A percentile compares a stretch with the other conserved stretches of the same genome.
phyloP scores from a whole-genome alignment of 192 early-diverging fungal species.

The Spizellomyces punctatus region DNA sequence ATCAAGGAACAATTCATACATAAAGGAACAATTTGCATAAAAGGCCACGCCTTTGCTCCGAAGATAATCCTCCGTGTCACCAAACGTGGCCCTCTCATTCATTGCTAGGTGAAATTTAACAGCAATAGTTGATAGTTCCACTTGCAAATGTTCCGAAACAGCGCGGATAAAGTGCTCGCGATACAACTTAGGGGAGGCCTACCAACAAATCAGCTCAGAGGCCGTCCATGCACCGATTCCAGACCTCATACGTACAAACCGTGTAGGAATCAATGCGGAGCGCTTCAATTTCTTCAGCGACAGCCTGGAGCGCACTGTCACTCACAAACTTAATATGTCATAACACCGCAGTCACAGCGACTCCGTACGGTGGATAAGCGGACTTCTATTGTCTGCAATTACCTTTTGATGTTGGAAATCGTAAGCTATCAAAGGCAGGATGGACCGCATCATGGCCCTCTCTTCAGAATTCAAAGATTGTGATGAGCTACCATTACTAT shows the following conservation, averaged over 20 bases:
- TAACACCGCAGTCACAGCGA: background rate
- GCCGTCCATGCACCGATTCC: background rate
- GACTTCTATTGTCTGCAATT: background rate
- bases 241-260: constrained; percentile 7
- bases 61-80: background rate
- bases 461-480: background rate
- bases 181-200: background rate
- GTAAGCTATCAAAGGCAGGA: background rate
- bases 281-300: background rate
- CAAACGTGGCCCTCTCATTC: background rate
- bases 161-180: constrained; percentile 17
- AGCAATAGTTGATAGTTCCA: constrained; percentile 17
- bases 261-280: background rate
- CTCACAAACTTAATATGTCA: background rate
- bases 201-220: background rate
- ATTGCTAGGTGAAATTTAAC: constrained; percentile 8
- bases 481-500: too few species aligned
- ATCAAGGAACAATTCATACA: constrained; percentile 1
- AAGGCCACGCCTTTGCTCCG: constrained; percentile 12
- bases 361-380: background rate
- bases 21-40: constrained; percentile 4
- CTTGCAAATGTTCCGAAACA: constrained; percentile 20
- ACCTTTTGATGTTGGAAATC: constrained; percentile 10
- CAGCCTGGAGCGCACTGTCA: background rate
- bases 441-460: background rate